phyloP scores from a whole-genome alignment of 2,329 filamentous ascomycete genomes.

The Trichoderma koningii region DNA sequence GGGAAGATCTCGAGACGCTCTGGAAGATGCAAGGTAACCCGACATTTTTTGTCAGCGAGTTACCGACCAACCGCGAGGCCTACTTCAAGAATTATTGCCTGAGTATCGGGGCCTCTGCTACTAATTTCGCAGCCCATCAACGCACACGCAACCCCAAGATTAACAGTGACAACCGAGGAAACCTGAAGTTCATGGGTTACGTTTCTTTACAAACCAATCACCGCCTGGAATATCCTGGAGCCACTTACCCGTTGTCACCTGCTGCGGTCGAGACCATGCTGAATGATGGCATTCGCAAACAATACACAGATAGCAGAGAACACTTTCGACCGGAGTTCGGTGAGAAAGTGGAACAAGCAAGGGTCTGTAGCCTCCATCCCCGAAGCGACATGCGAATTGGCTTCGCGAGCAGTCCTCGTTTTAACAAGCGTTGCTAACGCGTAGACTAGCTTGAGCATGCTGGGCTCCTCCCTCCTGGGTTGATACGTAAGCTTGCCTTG shows the following conservation, averaged over 20 bases:
- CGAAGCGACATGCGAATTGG: neutral
- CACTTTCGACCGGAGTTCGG: neutral
- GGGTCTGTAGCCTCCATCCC: neutral
- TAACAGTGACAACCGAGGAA: neutral
- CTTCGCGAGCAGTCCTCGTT: too few relatives aligned
- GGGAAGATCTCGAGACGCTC: neutral
- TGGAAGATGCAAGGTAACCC: conserved; percentile 2
- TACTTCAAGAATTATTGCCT: conserved; percentile 13
- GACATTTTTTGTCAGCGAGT: neutral
- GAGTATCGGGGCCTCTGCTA: neutral
- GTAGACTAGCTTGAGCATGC: neutral
- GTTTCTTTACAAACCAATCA: neutral
- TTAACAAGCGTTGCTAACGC: neutral
- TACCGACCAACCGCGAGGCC: conserved; percentile 1
- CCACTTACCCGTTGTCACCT: neutral
- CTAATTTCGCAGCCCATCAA: neutral
- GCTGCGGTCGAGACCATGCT: neutral
- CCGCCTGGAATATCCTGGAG: conserved; percentile 1
- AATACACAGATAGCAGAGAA: conserved; percentile 5
- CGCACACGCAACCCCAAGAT: neutral
- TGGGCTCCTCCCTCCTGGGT: neutral
- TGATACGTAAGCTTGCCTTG: conserved; percentile 3
- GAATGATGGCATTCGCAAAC: neutral
- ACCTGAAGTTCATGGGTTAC: conserved; percentile 6
- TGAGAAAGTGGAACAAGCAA: neutral